Conservation (phyloP, 1,139 yeast species). For the Yamadazyma jaroonii region DNA sequence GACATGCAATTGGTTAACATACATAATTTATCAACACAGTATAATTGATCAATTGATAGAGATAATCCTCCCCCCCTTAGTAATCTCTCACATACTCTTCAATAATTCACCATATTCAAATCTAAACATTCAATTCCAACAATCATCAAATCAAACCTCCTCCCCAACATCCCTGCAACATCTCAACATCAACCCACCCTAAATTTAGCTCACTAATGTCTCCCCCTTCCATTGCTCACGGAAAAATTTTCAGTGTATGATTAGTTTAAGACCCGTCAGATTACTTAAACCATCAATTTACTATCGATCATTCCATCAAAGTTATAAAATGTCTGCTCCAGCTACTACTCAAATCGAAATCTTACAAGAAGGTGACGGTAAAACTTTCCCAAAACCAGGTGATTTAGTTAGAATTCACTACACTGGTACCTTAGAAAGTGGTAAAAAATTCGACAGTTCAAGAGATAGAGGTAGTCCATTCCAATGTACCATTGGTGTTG, state of each 20-base stretch:
- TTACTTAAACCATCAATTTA: not conserved
- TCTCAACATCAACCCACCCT: no score
- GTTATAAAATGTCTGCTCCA: constrained; percentile 35
- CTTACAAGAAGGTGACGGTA: constrained; percentile 70
- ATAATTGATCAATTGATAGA: no score
- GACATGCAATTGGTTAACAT: no score
- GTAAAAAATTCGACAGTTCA: constrained; percentile 93
- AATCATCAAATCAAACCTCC: no score
- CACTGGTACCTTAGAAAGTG: constrained; percentile 91
- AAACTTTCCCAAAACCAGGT: constrained; percentile 80
- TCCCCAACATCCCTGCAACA: no score
- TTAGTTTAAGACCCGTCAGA: not conserved
- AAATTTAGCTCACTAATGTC: no score
- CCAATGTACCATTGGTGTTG: constrained; percentile 91
- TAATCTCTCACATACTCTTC: no score
- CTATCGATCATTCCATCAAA: not conserved
- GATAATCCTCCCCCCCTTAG: no score
- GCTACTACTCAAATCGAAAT: constrained; percentile 43
- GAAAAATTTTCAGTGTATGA: constrained; percentile 2
- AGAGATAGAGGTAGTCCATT: constrained; percentile 93
- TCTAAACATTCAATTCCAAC: no score
- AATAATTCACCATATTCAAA: no score
- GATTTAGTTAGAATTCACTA: constrained; percentile 91
- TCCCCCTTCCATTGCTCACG: not conserved
- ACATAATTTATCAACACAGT: no score